Percentiles rank a stretch among this genome's conserved stretches.
Evolutionary conservation across 129 eudicot species (phyloP).

Genomic region (Artemisia annua): DNA sequence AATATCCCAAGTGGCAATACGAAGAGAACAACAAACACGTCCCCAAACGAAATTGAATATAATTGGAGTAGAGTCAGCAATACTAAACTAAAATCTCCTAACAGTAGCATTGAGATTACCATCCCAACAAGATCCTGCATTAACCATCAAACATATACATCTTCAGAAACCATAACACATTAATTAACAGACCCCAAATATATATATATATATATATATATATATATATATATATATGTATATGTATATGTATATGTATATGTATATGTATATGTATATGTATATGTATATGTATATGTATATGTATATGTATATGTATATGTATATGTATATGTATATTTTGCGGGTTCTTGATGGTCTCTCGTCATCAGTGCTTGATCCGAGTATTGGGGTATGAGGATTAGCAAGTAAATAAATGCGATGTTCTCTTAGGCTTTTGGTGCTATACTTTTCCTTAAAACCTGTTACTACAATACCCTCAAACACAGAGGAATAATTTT

Average conservation of each 20-base stretch:
- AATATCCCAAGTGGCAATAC: constrained; percentile 72
- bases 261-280: no score
- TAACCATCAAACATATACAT: constrained; percentile 7
- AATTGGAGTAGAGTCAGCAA: constrained; percentile 76
- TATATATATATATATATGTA: no score
- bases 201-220: constrained; percentile 7
- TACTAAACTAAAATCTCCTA: constrained; percentile 81
- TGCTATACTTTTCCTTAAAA: neutral
- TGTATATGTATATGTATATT: constrained; percentile 15
- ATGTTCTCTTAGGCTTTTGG: neutral
- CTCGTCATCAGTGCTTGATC: neutral
- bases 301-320: no score
- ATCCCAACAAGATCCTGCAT: constrained; percentile 88
- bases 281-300: no score
- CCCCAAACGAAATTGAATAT: constrained; percentile 67
- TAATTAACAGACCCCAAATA: neutral
- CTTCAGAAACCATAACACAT: constrained; percentile 16
- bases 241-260: no score
- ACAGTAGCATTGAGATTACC: constrained; percentile 69
- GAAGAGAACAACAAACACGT: constrained; percentile 64
- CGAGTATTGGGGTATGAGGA: constrained; percentile 4
- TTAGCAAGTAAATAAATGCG: constrained; percentile 3
- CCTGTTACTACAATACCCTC: neutral
- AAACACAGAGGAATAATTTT: neutral
- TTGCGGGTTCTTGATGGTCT: neutral